Conservation (phyloP, 2,329 filamentous ascomycete genomes). For the Cytospora mali region DNA sequence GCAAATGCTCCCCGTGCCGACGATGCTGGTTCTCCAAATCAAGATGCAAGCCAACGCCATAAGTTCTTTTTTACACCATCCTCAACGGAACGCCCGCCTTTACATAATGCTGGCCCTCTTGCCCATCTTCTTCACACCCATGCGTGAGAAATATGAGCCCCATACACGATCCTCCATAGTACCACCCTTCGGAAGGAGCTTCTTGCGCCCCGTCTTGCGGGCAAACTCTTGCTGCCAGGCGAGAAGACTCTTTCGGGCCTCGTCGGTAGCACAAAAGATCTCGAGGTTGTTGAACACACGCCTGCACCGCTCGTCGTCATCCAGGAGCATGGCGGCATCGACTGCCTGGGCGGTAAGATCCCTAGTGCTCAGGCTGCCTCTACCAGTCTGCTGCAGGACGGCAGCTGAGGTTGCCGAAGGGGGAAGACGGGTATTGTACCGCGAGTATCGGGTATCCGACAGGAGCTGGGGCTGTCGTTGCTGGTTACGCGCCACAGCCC, state of each 20-base stretch:
- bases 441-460: constrained; percentile 26
- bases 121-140: constrained; percentile 17
- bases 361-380: constrained; percentile 20
- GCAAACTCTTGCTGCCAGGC: constrained; percentile 55
- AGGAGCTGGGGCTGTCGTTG: constrained; percentile 10
- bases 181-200: constrained; percentile 45
- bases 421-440: constrained; percentile 28
- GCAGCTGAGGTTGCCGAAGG: constrained; percentile 18
- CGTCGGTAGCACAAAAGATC: constrained; percentile 48
- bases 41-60: not conserved
- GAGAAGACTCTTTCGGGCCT: constrained; percentile 51
- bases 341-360: not conserved
- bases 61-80: not conserved
- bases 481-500: constrained; percentile 4
- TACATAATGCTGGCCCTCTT: constrained; percentile 31
- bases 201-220: constrained; percentile 40
- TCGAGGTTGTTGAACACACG: constrained; percentile 53
- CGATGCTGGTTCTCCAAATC: not conserved
- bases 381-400: constrained; percentile 32
- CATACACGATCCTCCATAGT: constrained; percentile 34
- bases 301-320: constrained; percentile 47
- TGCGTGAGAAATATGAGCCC: constrained; percentile 23
- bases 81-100: constrained; percentile 2
- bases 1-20: not conserved
- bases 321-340: constrained; percentile 30